These are phyloP conservation scores for Gastrolobium villosum DNA, from an alignment of 306 rosid species.

Conservation along the genomic window DNA sequence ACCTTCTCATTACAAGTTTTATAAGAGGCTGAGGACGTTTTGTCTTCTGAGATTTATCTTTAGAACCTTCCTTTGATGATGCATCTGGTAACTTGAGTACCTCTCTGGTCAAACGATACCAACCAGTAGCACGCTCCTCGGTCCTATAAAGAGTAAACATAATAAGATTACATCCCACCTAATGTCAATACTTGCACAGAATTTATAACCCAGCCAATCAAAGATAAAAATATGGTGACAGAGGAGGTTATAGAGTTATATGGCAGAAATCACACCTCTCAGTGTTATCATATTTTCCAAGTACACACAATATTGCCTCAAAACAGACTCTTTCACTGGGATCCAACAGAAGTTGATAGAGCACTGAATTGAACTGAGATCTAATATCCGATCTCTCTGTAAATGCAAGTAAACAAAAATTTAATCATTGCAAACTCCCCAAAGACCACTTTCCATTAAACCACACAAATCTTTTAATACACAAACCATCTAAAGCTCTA, in stretches of 20 bases:
- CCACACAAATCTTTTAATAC: conserved; percentile 32
- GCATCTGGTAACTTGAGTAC: conserved; percentile 95
- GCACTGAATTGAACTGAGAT: conserved; percentile 93
- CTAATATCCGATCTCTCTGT: conserved; percentile 91
- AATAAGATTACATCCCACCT: conserved; percentile 17
- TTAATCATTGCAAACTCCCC: conserved; percentile 36
- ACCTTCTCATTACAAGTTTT: conserved; percentile 99
- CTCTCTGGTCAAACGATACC: conserved; percentile 98
- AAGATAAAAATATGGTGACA: conserved; percentile 25
- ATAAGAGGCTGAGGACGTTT: conserved; percentile 97
- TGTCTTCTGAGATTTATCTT: conserved; percentile 85
- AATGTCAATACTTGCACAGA: conserved; percentile 26
- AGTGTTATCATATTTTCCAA: conserved; percentile 80
- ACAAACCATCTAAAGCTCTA: conserved; percentile 86
- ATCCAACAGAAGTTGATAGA: conserved; percentile 95
- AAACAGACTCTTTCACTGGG: conserved; percentile 99
- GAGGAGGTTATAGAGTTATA: conserved; percentile 17
- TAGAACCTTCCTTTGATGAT: conserved; percentile 76
- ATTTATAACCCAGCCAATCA: conserved; percentile 38
- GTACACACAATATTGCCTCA: conserved; percentile 93
- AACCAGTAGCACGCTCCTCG: conserved; percentile 96
- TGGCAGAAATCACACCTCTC: conserved; percentile 71
- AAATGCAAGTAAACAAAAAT: conserved; percentile 49
- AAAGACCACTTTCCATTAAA: conserved; percentile 32
- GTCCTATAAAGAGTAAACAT: conserved; percentile 63